phyloP scores from a whole-genome alignment of 371 early-diverging fungal genomes.

The Ordospora colligata region DNA sequence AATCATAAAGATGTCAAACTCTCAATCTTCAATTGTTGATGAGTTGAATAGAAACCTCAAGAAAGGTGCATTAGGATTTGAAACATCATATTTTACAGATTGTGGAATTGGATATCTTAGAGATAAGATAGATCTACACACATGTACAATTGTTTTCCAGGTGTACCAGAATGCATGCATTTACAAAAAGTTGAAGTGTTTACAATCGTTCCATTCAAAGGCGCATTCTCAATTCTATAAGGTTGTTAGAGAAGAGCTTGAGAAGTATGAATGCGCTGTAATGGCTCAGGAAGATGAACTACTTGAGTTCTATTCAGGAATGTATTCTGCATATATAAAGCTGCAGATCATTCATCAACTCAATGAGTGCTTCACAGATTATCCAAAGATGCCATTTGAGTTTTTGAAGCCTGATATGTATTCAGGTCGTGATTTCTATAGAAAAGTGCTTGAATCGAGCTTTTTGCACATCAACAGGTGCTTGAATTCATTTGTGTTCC shows the following conservation, averaged over 20 bases:
- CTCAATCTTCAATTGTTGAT: neutral
- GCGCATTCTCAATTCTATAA: conserved; percentile 32
- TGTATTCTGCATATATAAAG: conserved; percentile 34
- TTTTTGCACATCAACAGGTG: conserved; percentile 2
- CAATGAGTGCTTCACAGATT: conserved; percentile 18
- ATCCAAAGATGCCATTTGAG: conserved; percentile 28
- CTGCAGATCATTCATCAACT: conserved; percentile 24
- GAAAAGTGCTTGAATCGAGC: neutral
- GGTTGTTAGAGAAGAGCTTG: neutral
- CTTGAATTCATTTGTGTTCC: neutral
- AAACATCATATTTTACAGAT: neutral
- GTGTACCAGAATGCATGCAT: conserved; percentile 15
- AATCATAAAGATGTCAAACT: neutral
- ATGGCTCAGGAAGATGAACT: conserved; percentile 13
- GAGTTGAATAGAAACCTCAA: conserved; percentile 18
- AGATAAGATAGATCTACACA: neutral
- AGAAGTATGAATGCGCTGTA: conserved; percentile 34
- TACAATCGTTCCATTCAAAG: neutral
- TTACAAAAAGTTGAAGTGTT: conserved; percentile 25
- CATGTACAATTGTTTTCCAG: conserved; percentile 16
- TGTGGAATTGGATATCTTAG: neutral
- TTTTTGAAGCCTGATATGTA: conserved; percentile 6
- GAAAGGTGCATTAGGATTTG: conserved; percentile 32
- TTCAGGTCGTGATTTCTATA: neutral
- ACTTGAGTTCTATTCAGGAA: conserved; percentile 22